Evolutionary conservation across 805 yeast species (phyloP).

Genomic region (Candida ulmi): DNA sequence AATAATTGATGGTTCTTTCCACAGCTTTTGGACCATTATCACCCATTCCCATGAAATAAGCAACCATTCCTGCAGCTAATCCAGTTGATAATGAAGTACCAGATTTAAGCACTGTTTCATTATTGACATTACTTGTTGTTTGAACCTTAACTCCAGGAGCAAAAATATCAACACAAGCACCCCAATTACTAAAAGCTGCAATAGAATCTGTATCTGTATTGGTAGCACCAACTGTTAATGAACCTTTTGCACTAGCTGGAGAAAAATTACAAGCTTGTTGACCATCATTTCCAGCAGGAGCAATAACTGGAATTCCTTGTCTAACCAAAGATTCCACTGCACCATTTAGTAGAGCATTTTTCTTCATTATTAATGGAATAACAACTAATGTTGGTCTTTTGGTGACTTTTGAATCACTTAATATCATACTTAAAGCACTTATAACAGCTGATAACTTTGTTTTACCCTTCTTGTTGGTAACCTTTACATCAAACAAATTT

Average conservation of each 20-base stretch:
- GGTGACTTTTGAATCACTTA: conserved; percentile 23
- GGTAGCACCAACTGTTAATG: conserved; percentile 83
- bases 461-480: conserved; percentile 32
- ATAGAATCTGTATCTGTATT: conserved; percentile 61
- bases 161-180: conserved; percentile 47
- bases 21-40: conserved; percentile 30
- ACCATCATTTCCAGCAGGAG: conserved; percentile 46
- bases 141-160: conserved; percentile 43
- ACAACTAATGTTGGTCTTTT: conserved; percentile 33
- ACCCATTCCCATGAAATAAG: conserved; percentile 38
- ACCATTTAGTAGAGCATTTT: conserved; percentile 36
- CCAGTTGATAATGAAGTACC: conserved; percentile 50
- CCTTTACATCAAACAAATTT: conserved; percentile 37
- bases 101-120: conserved; percentile 25
- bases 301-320: conserved; percentile 40
- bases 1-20: conserved; percentile 34
- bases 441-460: conserved; percentile 30
- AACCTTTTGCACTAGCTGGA: conserved; percentile 45
- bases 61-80: conserved; percentile 39
- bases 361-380: conserved; percentile 32
- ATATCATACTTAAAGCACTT: conserved; percentile 26
- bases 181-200: conserved; percentile 41
- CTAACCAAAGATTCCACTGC: conserved; percentile 36
- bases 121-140: conserved; percentile 32
- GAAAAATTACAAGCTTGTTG: conserved; percentile 39